Evolutionary conservation across 192 early-diverging fungal genomes (phyloP).

Genomic region (Gaertneriomyces semiglobifer): DNA sequence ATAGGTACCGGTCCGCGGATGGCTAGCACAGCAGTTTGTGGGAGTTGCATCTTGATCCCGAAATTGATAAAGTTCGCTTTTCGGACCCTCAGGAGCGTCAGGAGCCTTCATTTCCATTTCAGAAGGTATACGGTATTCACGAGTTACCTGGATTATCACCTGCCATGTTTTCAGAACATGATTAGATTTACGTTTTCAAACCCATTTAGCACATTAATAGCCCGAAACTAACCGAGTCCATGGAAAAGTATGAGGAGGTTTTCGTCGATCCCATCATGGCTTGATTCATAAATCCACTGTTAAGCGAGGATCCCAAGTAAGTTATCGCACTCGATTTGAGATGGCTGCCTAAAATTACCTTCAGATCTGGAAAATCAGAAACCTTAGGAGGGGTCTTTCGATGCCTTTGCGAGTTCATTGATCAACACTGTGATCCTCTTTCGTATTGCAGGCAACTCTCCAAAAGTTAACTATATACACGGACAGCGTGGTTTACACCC

Average conservation of each 20-base stretch:
- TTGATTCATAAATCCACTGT: conserved; percentile 14
- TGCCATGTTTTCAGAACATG: neutral
- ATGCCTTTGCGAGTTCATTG: no score
- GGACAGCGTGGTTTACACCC: no score
- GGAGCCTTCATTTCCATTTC: neutral
- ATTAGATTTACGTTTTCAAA: no score
- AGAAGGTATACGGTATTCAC: neutral
- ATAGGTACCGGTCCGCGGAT: conserved; percentile 57
- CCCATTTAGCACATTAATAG: no score
- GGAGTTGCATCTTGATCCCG: conserved; percentile 57
- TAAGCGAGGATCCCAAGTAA: neutral
- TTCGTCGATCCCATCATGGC: conserved; percentile 39
- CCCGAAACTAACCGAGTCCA: conserved; percentile 54
- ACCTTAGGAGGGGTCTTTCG: neutral
- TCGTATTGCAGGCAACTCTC: no score
- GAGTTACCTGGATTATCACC: conserved; percentile 11
- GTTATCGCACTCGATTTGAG: neutral
- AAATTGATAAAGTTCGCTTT: conserved; percentile 58
- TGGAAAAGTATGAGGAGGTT: conserved; percentile 73
- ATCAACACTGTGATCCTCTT: no score
- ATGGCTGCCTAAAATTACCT: neutral
- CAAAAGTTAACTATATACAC: no score
- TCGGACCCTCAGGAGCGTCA: neutral
- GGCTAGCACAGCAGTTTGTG: conserved; percentile 66
- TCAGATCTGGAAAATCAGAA: conserved; percentile 1